Evolutionary conservation across 2,329 filamentous ascomycete species (phyloP).

Genomic region (Aspergillus pseudotamarii): DNA sequence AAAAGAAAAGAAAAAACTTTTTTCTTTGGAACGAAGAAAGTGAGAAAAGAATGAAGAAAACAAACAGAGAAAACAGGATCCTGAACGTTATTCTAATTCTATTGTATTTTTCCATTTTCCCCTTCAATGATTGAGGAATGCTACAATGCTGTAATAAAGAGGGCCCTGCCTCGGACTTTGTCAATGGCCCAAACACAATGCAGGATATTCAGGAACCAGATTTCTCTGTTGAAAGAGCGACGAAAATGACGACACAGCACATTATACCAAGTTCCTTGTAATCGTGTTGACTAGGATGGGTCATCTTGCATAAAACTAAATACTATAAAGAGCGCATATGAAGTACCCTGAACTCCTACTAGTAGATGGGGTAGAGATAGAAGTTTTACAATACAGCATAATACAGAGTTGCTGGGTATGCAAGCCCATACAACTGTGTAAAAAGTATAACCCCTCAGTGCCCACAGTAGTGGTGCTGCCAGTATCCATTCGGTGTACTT

Average conservation of each 20-base stretch:
- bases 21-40: not conserved
- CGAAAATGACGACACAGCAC: not conserved
- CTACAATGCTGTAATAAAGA: not conserved
- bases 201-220: not conserved
- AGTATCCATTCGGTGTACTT: not conserved
- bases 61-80: not conserved
- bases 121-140: not conserved
- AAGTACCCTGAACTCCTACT: not conserved
- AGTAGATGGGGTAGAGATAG: not conserved
- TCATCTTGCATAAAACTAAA: not conserved
- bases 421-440: not conserved
- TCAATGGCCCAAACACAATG: not conserved
- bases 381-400: not conserved
- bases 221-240: not conserved
- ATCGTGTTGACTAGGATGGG: not conserved
- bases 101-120: not conserved
- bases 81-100: not conserved
- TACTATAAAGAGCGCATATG: not conserved
- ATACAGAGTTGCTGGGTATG: not conserved
- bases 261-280: not conserved
- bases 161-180: not conserved
- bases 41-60: not conserved
- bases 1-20: no score
- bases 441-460: not conserved
- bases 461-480: not conserved